phyloP scores from a whole-genome alignment of 2,329 filamentous ascomycete species.

The Orbilia oligospora region DNA sequence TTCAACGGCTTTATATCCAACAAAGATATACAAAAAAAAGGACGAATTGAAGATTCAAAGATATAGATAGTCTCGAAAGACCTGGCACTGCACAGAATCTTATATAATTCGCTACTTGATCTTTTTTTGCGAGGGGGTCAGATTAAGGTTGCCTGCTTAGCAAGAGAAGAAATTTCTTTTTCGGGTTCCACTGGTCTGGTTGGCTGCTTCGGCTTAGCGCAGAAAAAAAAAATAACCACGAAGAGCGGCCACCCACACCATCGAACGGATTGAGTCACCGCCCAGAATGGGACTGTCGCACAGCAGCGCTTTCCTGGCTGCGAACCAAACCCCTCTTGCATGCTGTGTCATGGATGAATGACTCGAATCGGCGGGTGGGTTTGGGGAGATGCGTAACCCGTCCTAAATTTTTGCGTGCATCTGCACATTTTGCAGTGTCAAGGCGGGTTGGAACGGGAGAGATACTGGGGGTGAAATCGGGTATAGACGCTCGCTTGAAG shows the following conservation, averaged over 20 bases:
- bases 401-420: conserved; percentile 19
- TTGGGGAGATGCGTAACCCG: conserved; percentile 41
- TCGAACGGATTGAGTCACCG: conserved; percentile 32
- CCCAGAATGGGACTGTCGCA: conserved; percentile 51
- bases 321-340: conserved; percentile 18
- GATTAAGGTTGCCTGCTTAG: conserved; percentile 60
- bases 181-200: conserved; percentile 19
- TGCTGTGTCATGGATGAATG: conserved; percentile 47
- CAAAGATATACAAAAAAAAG: conserved; percentile 24
- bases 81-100: conserved; percentile 28
- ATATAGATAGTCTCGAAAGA: conserved; percentile 28
- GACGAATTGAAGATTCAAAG: conserved; percentile 35
- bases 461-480: conserved; percentile 33
- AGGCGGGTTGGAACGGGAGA: conserved; percentile 27
- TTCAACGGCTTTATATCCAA: conserved; percentile 8
- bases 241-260: conserved; percentile 35
- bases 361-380: conserved; percentile 34
- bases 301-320: conserved; percentile 35
- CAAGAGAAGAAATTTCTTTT: conserved; percentile 53
- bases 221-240: conserved; percentile 19
- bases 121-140: conserved; percentile 41
- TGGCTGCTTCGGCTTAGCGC: conserved; percentile 34
- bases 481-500: conserved; percentile 57
- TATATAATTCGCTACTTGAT: conserved; percentile 28
- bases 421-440: conserved; percentile 1